Conservation (phyloP, 1,139 yeast species). For the Zhuliangozyma parablackwelliae region DNA sequence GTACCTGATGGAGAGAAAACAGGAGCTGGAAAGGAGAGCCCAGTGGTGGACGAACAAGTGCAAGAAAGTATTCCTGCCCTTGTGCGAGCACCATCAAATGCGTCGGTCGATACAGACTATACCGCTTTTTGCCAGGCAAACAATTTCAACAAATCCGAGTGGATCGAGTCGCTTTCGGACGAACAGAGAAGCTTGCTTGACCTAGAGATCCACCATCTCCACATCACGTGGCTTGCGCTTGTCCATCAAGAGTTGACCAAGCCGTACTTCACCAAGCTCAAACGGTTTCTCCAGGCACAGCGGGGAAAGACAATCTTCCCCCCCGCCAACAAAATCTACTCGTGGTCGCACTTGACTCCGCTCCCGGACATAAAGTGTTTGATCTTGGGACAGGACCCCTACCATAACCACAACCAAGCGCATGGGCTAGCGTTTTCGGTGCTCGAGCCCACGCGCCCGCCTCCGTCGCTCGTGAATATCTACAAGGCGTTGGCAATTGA, state of each 20-base stretch:
- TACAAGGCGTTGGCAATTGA: conserved; percentile 73
- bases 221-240: conserved; percentile 71
- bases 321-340: conserved; percentile 69
- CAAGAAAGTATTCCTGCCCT: neutral
- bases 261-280: conserved; percentile 78
- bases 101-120: too few species aligned
- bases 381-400: conserved; percentile 94
- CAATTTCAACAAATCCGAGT: conserved; percentile 45
- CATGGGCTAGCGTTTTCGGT: conserved; percentile 96
- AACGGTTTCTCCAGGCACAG: conserved; percentile 48
- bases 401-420: conserved; percentile 88
- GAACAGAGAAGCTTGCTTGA: conserved; percentile 54
- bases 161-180: conserved; percentile 50
- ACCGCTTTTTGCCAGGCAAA: too few species aligned
- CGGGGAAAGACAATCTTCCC: conserved; percentile 62
- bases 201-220: conserved; percentile 67
- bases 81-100: too few species aligned
- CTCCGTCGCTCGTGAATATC: conserved; percentile 87
- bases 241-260: conserved; percentile 72
- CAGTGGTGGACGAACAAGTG: neutral
- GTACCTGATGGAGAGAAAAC: neutral
- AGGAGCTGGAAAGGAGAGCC: too few species aligned
- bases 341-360: conserved; percentile 91
- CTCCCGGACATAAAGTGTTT: conserved; percentile 69
- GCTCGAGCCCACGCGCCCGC: conserved; percentile 74